A percentile compares a stretch with the other conserved stretches of the same genome.
Evolutionary conservation across 176 grass and related monocot species (phyloP).

Genomic region (Rhipidocladum racemiflorum): DNA sequence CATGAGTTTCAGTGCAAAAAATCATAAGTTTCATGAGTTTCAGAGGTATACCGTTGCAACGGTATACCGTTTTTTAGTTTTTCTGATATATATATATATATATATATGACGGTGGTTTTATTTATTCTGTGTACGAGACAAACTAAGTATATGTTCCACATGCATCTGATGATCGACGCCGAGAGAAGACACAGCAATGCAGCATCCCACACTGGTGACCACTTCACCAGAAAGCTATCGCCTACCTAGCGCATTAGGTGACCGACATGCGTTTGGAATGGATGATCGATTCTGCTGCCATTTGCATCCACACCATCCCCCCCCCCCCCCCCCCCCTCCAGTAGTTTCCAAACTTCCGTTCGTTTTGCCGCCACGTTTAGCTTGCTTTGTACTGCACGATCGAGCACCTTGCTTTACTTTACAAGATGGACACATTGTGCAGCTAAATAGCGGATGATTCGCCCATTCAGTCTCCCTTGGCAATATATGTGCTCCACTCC

Average conservation of each 20-base stretch:
- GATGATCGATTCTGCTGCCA: neutral
- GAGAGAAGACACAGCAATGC: conserved; percentile 2
- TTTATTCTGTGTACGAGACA: conserved; percentile 16
- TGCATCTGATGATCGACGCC: neutral
- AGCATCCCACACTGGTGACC: neutral
- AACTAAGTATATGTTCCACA: neutral
- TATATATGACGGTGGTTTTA: neutral
- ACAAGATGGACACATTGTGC: too few relatives aligned
- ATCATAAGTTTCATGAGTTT: too few relatives aligned
- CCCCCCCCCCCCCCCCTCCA: neutral
- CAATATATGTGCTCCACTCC: too few relatives aligned
- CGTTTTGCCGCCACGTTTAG: neutral
- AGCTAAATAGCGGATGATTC: too few relatives aligned
- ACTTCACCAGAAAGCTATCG: conserved; percentile 37
- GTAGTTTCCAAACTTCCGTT: neutral
- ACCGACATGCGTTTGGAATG: conserved; percentile 28
- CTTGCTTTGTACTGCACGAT: too few relatives aligned
- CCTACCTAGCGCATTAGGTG: conserved; percentile 26
- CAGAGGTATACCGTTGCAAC: too few relatives aligned
- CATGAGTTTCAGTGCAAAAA: too few relatives aligned
- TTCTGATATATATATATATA: too few relatives aligned
- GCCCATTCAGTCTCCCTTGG: too few relatives aligned
- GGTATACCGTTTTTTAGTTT: too few relatives aligned
- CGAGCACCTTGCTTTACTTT: too few relatives aligned
- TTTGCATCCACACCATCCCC: neutral